Percentiles rank a stretch among this genome's conserved stretches.
These are phyloP conservation scores for Musa balbisiana DNA, from an alignment of 202 grass and related monocot species.

Conservation along the genomic window DNA sequence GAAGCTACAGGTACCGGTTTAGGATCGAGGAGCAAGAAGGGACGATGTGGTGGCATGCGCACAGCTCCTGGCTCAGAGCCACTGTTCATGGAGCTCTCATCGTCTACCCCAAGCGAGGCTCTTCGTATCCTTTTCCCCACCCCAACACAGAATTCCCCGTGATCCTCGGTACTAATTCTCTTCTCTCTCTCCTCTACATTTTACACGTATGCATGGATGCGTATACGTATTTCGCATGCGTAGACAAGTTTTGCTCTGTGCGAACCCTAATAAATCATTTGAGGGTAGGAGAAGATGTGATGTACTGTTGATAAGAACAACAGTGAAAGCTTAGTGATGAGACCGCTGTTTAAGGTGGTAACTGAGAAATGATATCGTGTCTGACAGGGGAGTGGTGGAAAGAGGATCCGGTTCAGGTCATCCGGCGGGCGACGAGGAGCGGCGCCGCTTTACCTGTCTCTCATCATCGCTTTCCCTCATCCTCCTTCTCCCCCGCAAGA, in stretches of 20 bases:
- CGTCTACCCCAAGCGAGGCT: conserved; percentile 52
- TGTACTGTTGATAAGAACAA: too few relatives aligned
- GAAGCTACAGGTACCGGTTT: conserved; percentile 76
- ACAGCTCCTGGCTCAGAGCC: conserved; percentile 77
- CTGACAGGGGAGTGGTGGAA: conserved; percentile 83
- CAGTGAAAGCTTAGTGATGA: too few relatives aligned
- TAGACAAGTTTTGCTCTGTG: too few relatives aligned
- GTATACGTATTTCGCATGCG: too few relatives aligned
- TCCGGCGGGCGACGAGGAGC: conserved; percentile 63
- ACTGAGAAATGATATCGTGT: background rate
- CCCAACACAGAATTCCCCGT: conserved; percentile 63
- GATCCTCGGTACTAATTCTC: conserved; percentile 38
- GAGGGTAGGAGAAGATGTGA: too few relatives aligned
- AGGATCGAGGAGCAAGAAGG: conserved; percentile 58
- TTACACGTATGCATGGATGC: too few relatives aligned
- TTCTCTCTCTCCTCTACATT: background rate
- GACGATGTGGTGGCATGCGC: conserved; percentile 78
- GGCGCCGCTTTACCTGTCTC: conserved; percentile 54
- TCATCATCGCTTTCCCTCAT: too few relatives aligned
- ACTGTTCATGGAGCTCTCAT: conserved; percentile 77
- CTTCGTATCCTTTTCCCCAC: conserved; percentile 61
- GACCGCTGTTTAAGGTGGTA: too few relatives aligned
- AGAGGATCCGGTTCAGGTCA: conserved; percentile 61
- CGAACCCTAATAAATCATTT: too few relatives aligned
- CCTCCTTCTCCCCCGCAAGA: too few relatives aligned